Base-by-base conservation (phyloP, 2,329 filamentous ascomycete species). In the Phaeosphaeria sp. region DNA sequence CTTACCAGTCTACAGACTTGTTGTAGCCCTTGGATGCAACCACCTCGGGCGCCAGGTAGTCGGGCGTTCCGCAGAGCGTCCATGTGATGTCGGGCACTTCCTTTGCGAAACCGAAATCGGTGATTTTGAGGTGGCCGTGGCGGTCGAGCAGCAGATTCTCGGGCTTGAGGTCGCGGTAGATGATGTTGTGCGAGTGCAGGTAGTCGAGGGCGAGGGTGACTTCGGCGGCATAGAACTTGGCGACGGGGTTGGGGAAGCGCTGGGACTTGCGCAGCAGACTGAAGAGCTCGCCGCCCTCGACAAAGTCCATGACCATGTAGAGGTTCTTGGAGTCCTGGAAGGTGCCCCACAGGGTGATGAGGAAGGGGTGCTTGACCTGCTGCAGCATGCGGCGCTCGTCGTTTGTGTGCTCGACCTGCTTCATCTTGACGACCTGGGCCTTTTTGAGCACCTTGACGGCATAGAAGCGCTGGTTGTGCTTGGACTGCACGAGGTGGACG, bases 261-360 rank as follows among this genome's bases (percentile, higher is more conserved):
- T 99, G 89, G 56, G 94, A 98, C 80, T 99, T 98, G 70, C 95
- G 87, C 70, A 99, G 82, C 71, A 99, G 80, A 67, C 94, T 98
- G 78, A 99, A 99, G 54, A 99, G 84, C 83, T 99, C 95, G 72
- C 95, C 95, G 67, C 95, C 95, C 80, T 99, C 95, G 53, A 99
- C 94, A 82, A 99, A 99, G 79, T 99, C 95, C 95, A 99, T 99
- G 72, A 99, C 95, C 95, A 99, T 99, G 85, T 99, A 99, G 36
- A 99, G 83, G 76, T 97, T 98, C 80, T 89, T 93, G 50, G 89
- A 86, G 73, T 99, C 95, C 77, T 98, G 94, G 78, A 98, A 99
- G 10, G 95, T 99, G 57, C 95, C 95, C 95, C 95, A 99, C 42
- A 99, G 84, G 1, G 95, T 99, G 75, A 99, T 95, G 63, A 99